Evolutionary conservation across 2,329 filamentous ascomycete genomes (phyloP), one percentile per base, ranked within the genome.

Genomic region (Calonectria hongkongensis): DNA sequence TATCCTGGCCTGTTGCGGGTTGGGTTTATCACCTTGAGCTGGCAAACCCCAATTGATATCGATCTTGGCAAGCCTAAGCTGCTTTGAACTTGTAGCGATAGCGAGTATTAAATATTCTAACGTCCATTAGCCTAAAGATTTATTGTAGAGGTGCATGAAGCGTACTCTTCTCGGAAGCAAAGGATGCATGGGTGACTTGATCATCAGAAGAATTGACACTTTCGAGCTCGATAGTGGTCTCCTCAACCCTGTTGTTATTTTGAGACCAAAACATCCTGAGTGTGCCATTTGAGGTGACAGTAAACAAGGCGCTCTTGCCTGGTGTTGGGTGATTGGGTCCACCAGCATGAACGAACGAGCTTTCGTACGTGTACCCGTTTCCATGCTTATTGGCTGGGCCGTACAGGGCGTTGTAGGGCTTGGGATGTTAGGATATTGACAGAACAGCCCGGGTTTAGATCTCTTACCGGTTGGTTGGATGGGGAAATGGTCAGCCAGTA

Each of bases 181-280:
- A 87, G 47, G 94, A 90, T 13, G 94, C 94, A 84, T 97, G 95
- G 0, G 94, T 95, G 64, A 96, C 89, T n/a, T 94, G 83, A 75
- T 95, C 93, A 74, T 95, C 92, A 0, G 93, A 92, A 41, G 92
- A 92, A 33, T 91, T 89, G 70, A 95, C 88, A 74, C 92, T 92
- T 80, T 96, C 94, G 43, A 98, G 84, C 74, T 96, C 94, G n/a
- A 93, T 86, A 3, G 89, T 90, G 0, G 91, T 90, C 80, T 97
- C 94, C 73, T 93, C 90, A 85, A 95, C 93, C 77, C 91, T 91
- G 69, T 88, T 90, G 81, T 92, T 95, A 51, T 91, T 92, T 75
- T 96, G 94, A 48, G 94, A 91, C 85, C 93, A 98, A 62, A 96
- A 89, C 79, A 98, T 87, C 79, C 92, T 93, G 68, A 98, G 87